Evolutionary conservation across 176 grass and related monocot genomes (phyloP).

Genomic region (Triticum dicoccoides): DNA sequence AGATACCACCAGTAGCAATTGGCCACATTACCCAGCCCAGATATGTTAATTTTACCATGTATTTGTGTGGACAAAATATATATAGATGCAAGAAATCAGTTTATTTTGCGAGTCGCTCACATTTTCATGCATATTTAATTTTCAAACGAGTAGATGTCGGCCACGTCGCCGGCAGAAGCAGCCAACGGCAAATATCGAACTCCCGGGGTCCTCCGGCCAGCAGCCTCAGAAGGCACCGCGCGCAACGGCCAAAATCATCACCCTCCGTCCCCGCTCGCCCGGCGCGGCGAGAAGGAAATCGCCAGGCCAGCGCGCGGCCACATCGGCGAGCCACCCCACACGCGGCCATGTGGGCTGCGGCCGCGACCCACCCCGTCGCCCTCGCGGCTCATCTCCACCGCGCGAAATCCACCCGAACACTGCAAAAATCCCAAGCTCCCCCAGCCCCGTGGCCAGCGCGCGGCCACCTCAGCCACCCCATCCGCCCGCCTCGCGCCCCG

Average conservation of each 20-base stretch:
- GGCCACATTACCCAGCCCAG: no score
- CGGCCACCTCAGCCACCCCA: constrained; percentile 38
- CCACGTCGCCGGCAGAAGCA: background rate
- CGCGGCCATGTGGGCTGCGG: background rate
- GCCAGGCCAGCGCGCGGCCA: background rate
- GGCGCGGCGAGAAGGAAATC: background rate
- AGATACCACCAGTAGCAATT: no score
- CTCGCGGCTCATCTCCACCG: background rate
- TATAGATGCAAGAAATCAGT: no score
- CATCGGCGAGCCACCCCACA: background rate
- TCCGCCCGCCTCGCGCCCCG: constrained; percentile 31
- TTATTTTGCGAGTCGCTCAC: no score
- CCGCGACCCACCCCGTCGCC: background rate
- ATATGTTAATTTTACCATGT: no score
- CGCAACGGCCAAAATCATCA: background rate
- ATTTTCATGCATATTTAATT: no score
- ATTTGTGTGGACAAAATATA: no score
- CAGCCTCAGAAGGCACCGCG: background rate
- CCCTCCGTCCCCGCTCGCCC: background rate
- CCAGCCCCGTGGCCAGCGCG: background rate
- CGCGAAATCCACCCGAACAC: background rate
- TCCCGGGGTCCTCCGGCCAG: background rate
- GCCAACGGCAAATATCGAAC: background rate
- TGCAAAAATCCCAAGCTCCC: background rate
- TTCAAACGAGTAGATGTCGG: no score